These are phyloP conservation scores for Tolypocladium tundrense DNA, from an alignment of 2,329 filamentous ascomycete genomes.

Conservation along the genomic window DNA sequence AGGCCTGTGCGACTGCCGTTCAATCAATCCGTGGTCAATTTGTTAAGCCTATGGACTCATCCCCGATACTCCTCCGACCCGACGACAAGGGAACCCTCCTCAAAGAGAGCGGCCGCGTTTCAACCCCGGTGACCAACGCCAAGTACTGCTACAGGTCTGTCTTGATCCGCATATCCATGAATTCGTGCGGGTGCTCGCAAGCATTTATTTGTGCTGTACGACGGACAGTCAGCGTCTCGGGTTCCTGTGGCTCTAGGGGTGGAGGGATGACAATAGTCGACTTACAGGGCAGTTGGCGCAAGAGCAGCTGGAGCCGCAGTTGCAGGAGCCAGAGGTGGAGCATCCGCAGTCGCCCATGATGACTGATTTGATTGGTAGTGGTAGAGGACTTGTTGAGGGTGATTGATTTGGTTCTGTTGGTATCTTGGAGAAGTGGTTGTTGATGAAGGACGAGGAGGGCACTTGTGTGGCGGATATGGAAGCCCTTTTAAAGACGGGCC, in stretches of 20 bases:
- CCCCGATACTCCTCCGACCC: not conserved
- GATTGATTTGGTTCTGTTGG: conserved; percentile 4
- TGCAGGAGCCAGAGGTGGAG: conserved; percentile 27
- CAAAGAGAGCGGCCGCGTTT: not conserved
- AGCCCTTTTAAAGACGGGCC: not conserved
- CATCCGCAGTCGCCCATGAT: conserved; percentile 34
- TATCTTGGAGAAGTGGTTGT: not conserved
- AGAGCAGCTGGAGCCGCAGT: conserved; percentile 31
- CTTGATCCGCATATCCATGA: too few species aligned
- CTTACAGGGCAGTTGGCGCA: conserved; percentile 33
- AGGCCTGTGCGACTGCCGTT: not conserved
- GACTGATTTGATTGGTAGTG: conserved; percentile 7
- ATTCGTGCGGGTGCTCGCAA: not conserved
- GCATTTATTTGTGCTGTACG: conserved; percentile 2
- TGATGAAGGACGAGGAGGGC: not conserved
- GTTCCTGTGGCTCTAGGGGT: too few species aligned
- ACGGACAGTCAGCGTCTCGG: not conserved
- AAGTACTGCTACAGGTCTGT: not conserved
- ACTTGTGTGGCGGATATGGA: not conserved
- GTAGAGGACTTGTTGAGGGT: not conserved
- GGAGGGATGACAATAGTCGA: conserved; percentile 1
- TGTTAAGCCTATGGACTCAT: not conserved
- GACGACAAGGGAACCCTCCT: not conserved
- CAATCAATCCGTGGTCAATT: not conserved
- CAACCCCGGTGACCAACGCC: not conserved